Base-by-base conservation (phyloP, 768 basidiomycete genomes). In the Lactifluus piperatus region DNA sequence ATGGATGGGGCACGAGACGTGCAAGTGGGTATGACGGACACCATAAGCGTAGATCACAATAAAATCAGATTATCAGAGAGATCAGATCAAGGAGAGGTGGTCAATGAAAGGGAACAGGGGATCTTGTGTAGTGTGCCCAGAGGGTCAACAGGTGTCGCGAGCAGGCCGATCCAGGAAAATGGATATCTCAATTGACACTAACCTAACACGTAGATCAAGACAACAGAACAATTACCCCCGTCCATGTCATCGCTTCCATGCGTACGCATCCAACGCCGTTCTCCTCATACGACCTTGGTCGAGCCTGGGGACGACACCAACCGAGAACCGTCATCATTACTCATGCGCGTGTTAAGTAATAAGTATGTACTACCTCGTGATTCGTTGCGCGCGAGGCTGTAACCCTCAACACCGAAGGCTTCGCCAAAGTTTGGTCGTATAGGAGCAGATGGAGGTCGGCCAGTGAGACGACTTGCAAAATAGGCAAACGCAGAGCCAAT, bases 401-500 rank as follows among this genome's bases (percentile, higher is more conserved):
- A 52, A 0, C 60, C 56, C 49, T 48, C 53, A 30, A 62, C 51
- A 20, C 63, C 57, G 24, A 64, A 64, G 27, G 51, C 61, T 22
- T 56, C n/a, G 14, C 54, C 57, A 14, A 58, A 24, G 50, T 44
- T 39, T 13, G 18, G n/a, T n/a, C 27, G 29, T 3, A n/a, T 39
- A 13, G 51, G 18, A 6, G 34, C n/a, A 20, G 34, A 22, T 8
- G 50, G 11, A 46, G 29, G 65, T 39, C 65, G 71, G 57, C 77
- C 69, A 3, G 69, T 70, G 27, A 71, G 57, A 62, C 69, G 75
- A 65, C 74, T 72, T 56, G 79, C 64, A 72, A 84, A 90, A 73
- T 81, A 91, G 55, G 72, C 75, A 60, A 88, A 58, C 2, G 88
- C 88, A 57, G 73, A 69, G 30, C 68, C 67, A 20, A 91, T 90